Base-by-base conservation (phyloP, 2,329 filamentous ascomycete species). In the Phialemonium atrogriseum region DNA sequence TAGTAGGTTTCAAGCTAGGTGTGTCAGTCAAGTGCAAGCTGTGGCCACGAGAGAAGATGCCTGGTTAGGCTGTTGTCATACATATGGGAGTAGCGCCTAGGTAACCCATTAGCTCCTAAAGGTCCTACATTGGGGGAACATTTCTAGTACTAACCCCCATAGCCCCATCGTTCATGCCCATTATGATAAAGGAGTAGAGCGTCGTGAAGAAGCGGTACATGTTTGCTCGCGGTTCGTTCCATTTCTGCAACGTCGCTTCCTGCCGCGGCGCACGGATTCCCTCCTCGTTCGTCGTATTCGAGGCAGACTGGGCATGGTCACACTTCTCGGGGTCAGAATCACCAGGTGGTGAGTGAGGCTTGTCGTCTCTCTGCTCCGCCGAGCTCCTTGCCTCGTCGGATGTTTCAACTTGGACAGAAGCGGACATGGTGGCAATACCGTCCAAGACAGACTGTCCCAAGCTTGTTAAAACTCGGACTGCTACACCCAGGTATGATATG, bases 141-240 rank as follows among this genome's bases (percentile, higher is more conserved):
- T n/a, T n/a, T n/a, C n/a, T n/a, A n/a, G 14, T 15, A 62, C 66
- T 50, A 59, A 75, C 73, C 24, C 78, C 78, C 26, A 75, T 66
- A 15, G 72, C 71, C 8, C 70, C 79, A 55, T 85, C 80, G 44
- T 80, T 81, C 58, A 78, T 68, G 6, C 80, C 80, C 61, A 81
- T 72, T 19, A 82, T 60, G 13, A 77, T 57, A 41, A 84, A 75
- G 5, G 68, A 66, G 54, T 70, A 73, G 44, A 78, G 73, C 4
- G 74, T 68, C 1, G 72, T 64, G 21, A 71, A 52, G 27, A 73
- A 72, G 23, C 77, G 69, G 43, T 60, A 76, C 5, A 71, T 55
- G 48, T 80, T 84, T 24, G 62, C 59, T 7, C 56, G 51, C 0
- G 79, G 68, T n/a, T 59, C 55, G 45, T 83, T 83, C 81, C 80